Conservation (phyloP, 176 grass and related monocot species). For the Saccharum spontaneum region DNA sequence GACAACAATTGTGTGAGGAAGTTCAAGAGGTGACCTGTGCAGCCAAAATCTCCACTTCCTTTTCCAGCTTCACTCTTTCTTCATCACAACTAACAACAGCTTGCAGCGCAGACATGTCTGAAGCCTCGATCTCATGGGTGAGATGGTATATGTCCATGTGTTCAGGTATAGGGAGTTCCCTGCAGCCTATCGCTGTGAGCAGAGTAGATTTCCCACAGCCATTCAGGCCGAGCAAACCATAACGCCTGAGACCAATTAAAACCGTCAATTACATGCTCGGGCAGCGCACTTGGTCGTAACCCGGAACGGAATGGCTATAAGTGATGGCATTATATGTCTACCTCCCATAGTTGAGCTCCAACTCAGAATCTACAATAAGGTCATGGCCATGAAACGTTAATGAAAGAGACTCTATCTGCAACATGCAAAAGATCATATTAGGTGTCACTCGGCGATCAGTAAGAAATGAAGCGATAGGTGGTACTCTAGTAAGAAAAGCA, state of each 20-base stretch:
- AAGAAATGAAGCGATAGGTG: neutral
- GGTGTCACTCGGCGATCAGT: neutral
- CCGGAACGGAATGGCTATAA: slow-evolving; percentile 1
- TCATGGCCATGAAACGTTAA: slow-evolving; percentile 98
- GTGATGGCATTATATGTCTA: slow-evolving; percentile 22
- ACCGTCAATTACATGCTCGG: neutral
- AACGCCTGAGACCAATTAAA: slow-evolving; percentile 51
- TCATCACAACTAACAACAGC: slow-evolving; percentile 85
- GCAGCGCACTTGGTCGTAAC: neutral
- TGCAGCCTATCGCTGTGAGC: slow-evolving; percentile 67
- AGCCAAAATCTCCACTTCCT: slow-evolving; percentile 74
- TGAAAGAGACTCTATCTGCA: slow-evolving; percentile 91
- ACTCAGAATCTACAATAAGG: slow-evolving; percentile 95
- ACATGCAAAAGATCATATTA: slow-evolving; percentile 10
- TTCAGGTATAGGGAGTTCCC: slow-evolving; percentile 86
- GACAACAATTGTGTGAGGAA: neutral
- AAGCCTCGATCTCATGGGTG: slow-evolving; percentile 78
- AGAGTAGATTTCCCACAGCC: slow-evolving; percentile 87
- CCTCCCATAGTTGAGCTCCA: slow-evolving; percentile 97
- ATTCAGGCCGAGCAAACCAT: slow-evolving; percentile 84
- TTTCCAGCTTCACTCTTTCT: slow-evolving; percentile 72
- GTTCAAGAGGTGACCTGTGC: slow-evolving; percentile 45
- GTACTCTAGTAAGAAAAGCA: neutral
- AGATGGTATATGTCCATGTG: slow-evolving; percentile 99
- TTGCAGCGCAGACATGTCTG: slow-evolving; percentile 76